Evolutionary conservation across 208 protist species (phyloP), one percentile per base, ranked within the genome.

Genomic region (Trypanosoma melophagium): DNA sequence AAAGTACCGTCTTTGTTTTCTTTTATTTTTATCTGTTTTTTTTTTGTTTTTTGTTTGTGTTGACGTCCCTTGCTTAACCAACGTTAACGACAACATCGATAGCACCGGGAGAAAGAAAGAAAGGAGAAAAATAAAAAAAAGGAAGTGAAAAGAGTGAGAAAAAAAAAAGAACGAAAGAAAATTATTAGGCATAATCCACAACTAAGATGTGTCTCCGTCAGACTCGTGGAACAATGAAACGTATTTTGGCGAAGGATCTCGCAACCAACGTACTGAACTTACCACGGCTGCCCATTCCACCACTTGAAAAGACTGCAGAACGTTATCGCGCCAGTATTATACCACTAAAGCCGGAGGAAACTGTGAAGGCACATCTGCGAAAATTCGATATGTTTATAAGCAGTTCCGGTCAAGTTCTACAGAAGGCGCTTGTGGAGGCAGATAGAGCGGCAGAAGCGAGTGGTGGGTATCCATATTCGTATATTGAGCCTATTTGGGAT

Each of bases 201-300:
- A 44, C 64, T 21, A 38, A 19, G 21, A 49, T 16, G 13, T 28
- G 28, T 38, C n/a, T 17, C 16, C n/a, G 35, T 14, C 22, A 1
- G 28, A 35, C 3, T 35, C 28, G 28, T 35, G n/a, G 54, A n/a
- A 42, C 16, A 13, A 93, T 93, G 87, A 87, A 84, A 78, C 81
- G 80, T 40, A 85, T 90, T 56, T 44, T 60, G 17, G 62, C 79
- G 28, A 69, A 70, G 31, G 81, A 92, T 64, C 70, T 90, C 13
- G 60, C 79, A 19, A 62, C 77, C 56, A 96, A 96, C 65, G 84
- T 91, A 40, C 82, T 95, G 50, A 59, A 77, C 45, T 68, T 97
- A 24, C 89, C 83, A 10, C 81, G 92, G 0, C 76, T 95, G 42
- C 86, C 89, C 1, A 83, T 97, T 44, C 92, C 92, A 0, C 52